Evolutionary conservation across 2,329 filamentous ascomycete genomes (phyloP), one percentile per base, ranked within the genome.

Genomic region (Ophiostoma ulmi): DNA sequence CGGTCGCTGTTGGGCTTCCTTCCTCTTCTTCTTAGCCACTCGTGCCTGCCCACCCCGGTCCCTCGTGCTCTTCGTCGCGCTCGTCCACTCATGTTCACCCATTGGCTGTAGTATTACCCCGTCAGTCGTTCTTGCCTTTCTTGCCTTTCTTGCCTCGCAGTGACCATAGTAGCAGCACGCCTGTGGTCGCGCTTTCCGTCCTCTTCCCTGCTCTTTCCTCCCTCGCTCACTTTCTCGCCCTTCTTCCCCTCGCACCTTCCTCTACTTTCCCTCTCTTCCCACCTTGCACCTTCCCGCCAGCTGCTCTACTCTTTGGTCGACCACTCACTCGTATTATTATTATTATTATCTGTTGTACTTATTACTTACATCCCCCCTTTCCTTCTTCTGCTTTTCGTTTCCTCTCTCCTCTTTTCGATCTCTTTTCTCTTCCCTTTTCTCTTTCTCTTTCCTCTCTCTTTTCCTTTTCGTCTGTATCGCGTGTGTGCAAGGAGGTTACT

Each of bases 401-500:
- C 22, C 41, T 48, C 36, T 55, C 36, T 70, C 77, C 78, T 75
- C 77, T 78, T 75, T 76, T 76, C 77, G 78, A 76, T 76, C 78
- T 77, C 78, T 77, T 76, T 74, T 78, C 78, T 76, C 75, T 78
- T 78, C 76, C 73, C 78, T 79, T 77, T 79, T 79, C 76, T 80
- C 78, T 78, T 78, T 77, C 75, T 74, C 77, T 77, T 78, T 76
- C 77, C 76, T 41, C 52, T 48, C 63, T 41, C 36, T 67, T 72
- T 61, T 41, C 35, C 77, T 76, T 75, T 76, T 76, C 77, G 78
- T 77, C 76, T 76, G 76, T 76, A 80, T 78, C 41, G 65, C 22
- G 66, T 68, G 66, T 55, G 66, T 68, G 26, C 66, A 68, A 52
- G 44, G 66, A 52, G 65, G 35, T 65, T 36, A 20, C 38, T 63